A percentile compares a stretch with the other conserved stretches of the same genome.
phyloP scores from a whole-genome alignment of 305 asterid species.

The Solanum chacoense region DNA sequence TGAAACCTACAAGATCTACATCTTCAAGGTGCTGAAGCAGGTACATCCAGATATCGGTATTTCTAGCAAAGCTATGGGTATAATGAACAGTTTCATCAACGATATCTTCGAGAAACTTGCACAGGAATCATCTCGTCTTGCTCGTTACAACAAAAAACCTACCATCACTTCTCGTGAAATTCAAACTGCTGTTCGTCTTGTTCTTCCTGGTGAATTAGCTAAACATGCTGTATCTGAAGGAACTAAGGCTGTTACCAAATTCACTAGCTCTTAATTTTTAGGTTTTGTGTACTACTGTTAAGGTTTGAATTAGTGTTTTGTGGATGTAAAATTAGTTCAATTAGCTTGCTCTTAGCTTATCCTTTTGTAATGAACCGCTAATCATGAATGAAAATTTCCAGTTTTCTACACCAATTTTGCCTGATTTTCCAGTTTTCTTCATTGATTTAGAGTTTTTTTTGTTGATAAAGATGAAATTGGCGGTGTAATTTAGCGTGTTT shows the following conservation, averaged over 20 bases:
- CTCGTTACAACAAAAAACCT: slow-evolving; percentile 65
- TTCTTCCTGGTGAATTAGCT: slow-evolving; percentile 69
- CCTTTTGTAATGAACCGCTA: not conserved
- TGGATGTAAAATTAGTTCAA: not conserved
- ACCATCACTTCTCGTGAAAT: slow-evolving; percentile 66
- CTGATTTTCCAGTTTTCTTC: not conserved
- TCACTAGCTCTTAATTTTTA: slow-evolving; percentile 36
- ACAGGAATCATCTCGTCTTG: slow-evolving; percentile 50
- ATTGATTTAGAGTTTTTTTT: not conserved
- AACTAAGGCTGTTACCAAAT: slow-evolving; percentile 66
- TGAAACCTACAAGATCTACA: slow-evolving; percentile 61
- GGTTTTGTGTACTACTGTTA: not conserved
- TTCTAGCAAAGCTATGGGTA: slow-evolving; percentile 19
- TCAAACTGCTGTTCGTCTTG: slow-evolving; percentile 63
- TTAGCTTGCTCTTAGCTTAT: not conserved
- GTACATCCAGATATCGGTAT: slow-evolving; percentile 17
- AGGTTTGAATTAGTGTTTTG: not conserved
- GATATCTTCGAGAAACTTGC: slow-evolving; percentile 82
- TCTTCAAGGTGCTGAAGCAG: slow-evolving; percentile 71
- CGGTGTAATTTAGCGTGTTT: not conserved
- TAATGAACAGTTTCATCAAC: slow-evolving; percentile 36
- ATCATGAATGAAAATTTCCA: not conserved
- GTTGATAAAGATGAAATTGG: not conserved
- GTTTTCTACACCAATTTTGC: not conserved
- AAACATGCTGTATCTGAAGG: slow-evolving; percentile 77